These are phyloP conservation scores for Botrytis galanthina DNA, from an alignment of 2,329 filamentous ascomycete species.

Conservation along the genomic window DNA sequence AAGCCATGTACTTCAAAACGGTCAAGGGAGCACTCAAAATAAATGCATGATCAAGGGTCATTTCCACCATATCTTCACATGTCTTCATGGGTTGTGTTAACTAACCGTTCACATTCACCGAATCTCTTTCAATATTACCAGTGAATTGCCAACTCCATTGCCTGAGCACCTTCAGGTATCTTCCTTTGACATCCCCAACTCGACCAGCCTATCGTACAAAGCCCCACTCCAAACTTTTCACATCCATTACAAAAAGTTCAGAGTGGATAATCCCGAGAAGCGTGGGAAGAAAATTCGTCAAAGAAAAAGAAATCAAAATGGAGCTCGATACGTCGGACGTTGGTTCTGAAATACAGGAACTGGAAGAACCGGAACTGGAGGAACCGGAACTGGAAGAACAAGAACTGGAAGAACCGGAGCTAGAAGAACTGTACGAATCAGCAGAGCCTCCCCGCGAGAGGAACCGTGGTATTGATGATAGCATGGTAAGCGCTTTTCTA, in stretches of 20 bases:
- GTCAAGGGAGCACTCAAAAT: not conserved
- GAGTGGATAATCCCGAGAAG: not conserved
- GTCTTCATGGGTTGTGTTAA: not conserved
- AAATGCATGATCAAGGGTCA: not conserved
- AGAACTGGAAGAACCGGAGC: not conserved
- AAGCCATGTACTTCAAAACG: not conserved
- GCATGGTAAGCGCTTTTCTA: not conserved
- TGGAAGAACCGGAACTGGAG: not conserved
- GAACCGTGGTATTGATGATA: not conserved
- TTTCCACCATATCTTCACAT: not conserved
- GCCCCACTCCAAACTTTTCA: not conserved
- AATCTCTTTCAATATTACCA: not conserved
- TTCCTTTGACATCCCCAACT: not conserved
- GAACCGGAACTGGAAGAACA: not conserved
- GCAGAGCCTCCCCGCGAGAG: not conserved
- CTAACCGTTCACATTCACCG: not conserved
- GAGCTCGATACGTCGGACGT: not conserved
- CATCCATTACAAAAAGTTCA: not conserved
- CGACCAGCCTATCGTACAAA: not conserved
- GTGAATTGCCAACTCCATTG: not conserved
- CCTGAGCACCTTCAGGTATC: not conserved
- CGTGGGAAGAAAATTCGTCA: not conserved
- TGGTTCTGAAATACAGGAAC: not conserved
- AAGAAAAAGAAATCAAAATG: not conserved
- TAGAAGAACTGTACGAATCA: not conserved